phyloP scores from a whole-genome alignment of 139 green algal genomes.

The Chlorella sp. region DNA sequence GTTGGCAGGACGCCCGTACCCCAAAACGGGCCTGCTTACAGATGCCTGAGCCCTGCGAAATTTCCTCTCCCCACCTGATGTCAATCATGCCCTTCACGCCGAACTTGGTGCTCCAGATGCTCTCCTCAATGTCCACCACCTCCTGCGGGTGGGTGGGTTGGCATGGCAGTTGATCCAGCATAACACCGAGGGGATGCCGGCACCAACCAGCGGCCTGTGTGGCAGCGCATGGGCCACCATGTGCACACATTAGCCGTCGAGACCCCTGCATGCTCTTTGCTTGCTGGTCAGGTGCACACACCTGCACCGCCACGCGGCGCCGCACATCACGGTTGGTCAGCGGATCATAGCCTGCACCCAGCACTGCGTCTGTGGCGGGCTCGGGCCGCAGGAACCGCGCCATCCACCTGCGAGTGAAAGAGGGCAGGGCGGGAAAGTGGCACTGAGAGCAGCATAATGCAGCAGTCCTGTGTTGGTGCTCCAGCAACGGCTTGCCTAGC shows the following conservation, averaged over 20 bases:
- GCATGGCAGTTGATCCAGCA: too few relatives aligned
- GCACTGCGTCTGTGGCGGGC: slow-evolving; percentile 7
- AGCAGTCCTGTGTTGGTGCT: too few relatives aligned
- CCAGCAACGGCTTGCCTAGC: too few relatives aligned
- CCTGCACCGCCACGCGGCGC: slow-evolving; percentile 26
- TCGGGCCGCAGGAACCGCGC: slow-evolving; percentile 32
- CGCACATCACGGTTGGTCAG: neutral
- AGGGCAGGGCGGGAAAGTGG: neutral
- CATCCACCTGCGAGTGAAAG: slow-evolving; percentile 30
- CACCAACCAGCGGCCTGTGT: too few relatives aligned
- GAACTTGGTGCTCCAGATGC: slow-evolving; percentile 86
- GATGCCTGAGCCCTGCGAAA: neutral
- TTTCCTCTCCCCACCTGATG: slow-evolving; percentile 50
- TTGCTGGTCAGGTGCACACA: too few relatives aligned
- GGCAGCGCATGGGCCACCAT: too few relatives aligned
- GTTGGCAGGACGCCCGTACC: too few relatives aligned
- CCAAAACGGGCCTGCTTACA: neutral
- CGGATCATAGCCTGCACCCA: slow-evolving; percentile 12
- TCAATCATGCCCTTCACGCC: slow-evolving; percentile 96
- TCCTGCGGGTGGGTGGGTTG: slow-evolving; percentile 10
- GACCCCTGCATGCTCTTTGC: too few relatives aligned
- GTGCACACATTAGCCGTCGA: too few relatives aligned
- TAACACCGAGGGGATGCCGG: too few relatives aligned
- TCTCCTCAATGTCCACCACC: slow-evolving; percentile 96
- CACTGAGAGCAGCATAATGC: neutral